phyloP scores from a whole-genome alignment of 371 early-diverging fungal species.

The Apophysomyces variabilis region DNA sequence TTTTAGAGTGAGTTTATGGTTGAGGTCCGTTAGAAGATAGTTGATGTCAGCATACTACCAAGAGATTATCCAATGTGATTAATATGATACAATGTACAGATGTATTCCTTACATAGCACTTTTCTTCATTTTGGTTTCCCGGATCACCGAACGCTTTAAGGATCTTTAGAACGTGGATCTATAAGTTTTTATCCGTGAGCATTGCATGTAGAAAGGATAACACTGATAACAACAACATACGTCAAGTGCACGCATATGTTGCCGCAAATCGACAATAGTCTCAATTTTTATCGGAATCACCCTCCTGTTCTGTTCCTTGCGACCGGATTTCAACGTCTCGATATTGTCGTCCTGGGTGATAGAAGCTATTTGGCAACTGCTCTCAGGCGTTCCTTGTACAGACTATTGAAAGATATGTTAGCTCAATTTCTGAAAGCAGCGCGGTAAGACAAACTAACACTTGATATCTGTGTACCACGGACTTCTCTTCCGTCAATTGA shows the following conservation, averaged over 20 bases:
- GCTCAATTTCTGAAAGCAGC: neutral
- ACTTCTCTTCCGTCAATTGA: neutral
- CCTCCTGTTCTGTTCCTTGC: conserved; percentile 18
- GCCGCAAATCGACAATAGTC: conserved; percentile 30
- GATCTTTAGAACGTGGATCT: conserved; percentile 30
- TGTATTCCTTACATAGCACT: conserved; percentile 14
- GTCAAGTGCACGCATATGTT: conserved; percentile 54
- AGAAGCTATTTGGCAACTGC: conserved; percentile 7
- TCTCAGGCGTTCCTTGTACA: conserved; percentile 6
- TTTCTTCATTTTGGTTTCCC: conserved; percentile 2
- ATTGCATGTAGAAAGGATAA: neutral
- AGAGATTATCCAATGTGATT: neutral
- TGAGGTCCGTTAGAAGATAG: conserved; percentile 59
- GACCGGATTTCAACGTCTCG: conserved; percentile 13
- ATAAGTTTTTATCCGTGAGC: conserved; percentile 11
- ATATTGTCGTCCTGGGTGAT: neutral
- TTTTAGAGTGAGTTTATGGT: conserved; percentile 58
- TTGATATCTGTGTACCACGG: conserved; percentile 11
- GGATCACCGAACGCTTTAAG: conserved; percentile 13
- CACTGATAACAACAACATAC: conserved; percentile 29
- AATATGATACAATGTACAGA: neutral
- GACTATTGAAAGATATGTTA: too few relatives aligned
- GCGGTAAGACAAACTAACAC: neutral
- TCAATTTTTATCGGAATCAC: neutral
- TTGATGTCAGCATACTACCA: conserved; percentile 35